phyloP scores from a whole-genome alignment of 352 stramenopile genomes.

The Pythium apleroticum region DNA sequence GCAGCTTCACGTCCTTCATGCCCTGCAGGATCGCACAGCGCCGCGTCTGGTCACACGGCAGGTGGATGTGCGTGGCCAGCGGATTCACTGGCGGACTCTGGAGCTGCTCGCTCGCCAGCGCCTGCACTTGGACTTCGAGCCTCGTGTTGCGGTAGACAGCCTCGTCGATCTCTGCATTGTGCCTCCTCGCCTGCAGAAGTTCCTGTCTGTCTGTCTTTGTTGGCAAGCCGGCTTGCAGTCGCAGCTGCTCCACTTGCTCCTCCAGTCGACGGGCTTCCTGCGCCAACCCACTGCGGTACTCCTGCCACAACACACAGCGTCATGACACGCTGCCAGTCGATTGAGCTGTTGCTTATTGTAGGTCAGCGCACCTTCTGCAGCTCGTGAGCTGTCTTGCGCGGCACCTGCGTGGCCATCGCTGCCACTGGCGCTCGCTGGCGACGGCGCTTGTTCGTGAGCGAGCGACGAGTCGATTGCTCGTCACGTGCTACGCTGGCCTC shows the following conservation, averaged over 20 bases:
- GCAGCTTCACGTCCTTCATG: slow-evolving; percentile 46
- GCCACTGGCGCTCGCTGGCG: too few species aligned
- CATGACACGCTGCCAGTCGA: too few species aligned
- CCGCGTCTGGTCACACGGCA: slow-evolving; percentile 10
- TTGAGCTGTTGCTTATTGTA: too few species aligned
- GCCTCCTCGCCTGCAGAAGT: not conserved
- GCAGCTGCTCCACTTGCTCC: not conserved
- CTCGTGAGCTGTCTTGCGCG: too few species aligned
- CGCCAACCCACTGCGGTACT: slow-evolving; percentile 14
- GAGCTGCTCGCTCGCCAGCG: not conserved
- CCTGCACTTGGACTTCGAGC: not conserved
- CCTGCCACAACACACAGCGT: too few species aligned
- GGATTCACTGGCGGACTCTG: slow-evolving; percentile 12
- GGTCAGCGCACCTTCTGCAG: not conserved
- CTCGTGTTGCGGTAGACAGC: not conserved
- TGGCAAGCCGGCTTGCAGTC: not conserved
- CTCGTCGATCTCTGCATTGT: not conserved
- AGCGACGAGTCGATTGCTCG: too few species aligned
- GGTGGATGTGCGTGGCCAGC: slow-evolving; percentile 20
- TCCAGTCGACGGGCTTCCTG: slow-evolving; percentile 14
- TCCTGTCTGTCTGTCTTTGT: not conserved
- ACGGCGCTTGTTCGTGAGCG: too few species aligned
- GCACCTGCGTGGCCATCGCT: too few species aligned
- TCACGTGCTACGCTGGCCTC: too few species aligned
- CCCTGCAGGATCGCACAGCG: slow-evolving; percentile 14